Percentiles rank a stretch among this genome's conserved stretches.
Conservation (phyloP, 352 stramenopile species). For the Globisporangium emineosum region DNA sequence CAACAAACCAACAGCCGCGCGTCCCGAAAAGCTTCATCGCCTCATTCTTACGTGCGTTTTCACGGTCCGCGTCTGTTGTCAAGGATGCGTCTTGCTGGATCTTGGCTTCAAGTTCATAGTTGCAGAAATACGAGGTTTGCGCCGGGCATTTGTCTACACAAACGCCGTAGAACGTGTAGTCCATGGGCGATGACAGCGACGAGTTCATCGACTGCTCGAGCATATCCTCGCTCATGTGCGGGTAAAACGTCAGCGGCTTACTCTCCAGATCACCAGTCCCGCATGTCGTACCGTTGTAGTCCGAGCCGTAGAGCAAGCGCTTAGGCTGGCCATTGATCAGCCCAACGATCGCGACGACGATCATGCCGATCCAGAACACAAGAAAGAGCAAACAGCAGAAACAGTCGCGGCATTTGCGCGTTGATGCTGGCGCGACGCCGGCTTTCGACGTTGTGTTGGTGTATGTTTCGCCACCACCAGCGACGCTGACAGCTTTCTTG, state of each 20-base stretch:
- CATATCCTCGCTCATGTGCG: constrained; percentile 74
- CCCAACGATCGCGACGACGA: constrained; percentile 49
- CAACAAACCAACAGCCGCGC: constrained; percentile 62
- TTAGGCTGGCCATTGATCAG: constrained; percentile 64
- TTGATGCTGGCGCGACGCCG: constrained; percentile 48
- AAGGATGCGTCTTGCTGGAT: constrained; percentile 40
- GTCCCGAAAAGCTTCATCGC: constrained; percentile 35
- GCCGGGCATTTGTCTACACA: constrained; percentile 59
- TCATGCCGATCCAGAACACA: constrained; percentile 77
- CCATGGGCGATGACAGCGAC: constrained; percentile 33
- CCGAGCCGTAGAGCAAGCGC: constrained; percentile 63
- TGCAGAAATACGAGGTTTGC: constrained; percentile 59
- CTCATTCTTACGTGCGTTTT: constrained; percentile 40
- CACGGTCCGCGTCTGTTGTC: constrained; percentile 36
- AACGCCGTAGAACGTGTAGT: constrained; percentile 69
- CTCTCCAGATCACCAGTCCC: constrained; percentile 36
- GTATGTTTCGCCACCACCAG: constrained; percentile 18
- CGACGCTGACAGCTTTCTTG: constrained; percentile 43
- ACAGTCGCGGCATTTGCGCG: constrained; percentile 66
- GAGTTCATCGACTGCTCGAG: constrained; percentile 48
- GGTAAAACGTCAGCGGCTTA: constrained; percentile 61
- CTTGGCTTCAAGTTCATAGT: constrained; percentile 62
- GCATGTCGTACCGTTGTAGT: constrained; percentile 77
- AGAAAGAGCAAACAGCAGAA: constrained; percentile 64
- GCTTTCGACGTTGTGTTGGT: constrained; percentile 21